Evolutionary conservation across 208 protist species (phyloP).

Genomic region (Wallacemonas sp.): DNA sequence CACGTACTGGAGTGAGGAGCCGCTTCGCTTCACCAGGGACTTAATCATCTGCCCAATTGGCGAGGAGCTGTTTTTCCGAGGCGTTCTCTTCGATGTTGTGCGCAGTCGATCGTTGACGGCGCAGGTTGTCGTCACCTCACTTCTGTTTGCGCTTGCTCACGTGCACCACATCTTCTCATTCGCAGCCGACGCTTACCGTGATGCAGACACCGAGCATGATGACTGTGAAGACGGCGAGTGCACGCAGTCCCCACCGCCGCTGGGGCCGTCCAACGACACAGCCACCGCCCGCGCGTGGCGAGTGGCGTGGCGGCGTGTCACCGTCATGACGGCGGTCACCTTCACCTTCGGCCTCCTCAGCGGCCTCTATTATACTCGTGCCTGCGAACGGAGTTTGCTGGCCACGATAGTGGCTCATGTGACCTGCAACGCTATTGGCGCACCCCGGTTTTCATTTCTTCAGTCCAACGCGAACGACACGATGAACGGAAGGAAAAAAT

Average conservation of each 20-base stretch:
- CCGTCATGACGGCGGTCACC: constrained; percentile 29
- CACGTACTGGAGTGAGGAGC: background rate
- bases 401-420: constrained; percentile 47
- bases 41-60: constrained; percentile 63
- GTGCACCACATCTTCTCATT: constrained; percentile 50
- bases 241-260: background rate
- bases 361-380: constrained; percentile 49
- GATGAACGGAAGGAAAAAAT: background rate
- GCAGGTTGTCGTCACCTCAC: constrained; percentile 41
- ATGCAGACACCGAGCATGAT: background rate
- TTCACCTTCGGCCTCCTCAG: constrained; percentile 58
- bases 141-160: constrained; percentile 71
- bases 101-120: constrained; percentile 13
- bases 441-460: constrained; percentile 43
- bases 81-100: constrained; percentile 55
- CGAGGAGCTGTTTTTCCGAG: constrained; percentile 81
- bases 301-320: constrained; percentile 12
- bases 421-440: constrained; percentile 69
- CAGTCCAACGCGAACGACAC: background rate
- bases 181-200: constrained; percentile 34
- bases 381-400: constrained; percentile 46
- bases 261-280: too few relatives aligned
- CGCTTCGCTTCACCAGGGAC: constrained; percentile 33
- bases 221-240: constrained; percentile 1
- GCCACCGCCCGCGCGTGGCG: constrained; percentile 18